Base-by-base conservation (phyloP, 176 grass and related monocot species). In the Pharus latifolius region DNA sequence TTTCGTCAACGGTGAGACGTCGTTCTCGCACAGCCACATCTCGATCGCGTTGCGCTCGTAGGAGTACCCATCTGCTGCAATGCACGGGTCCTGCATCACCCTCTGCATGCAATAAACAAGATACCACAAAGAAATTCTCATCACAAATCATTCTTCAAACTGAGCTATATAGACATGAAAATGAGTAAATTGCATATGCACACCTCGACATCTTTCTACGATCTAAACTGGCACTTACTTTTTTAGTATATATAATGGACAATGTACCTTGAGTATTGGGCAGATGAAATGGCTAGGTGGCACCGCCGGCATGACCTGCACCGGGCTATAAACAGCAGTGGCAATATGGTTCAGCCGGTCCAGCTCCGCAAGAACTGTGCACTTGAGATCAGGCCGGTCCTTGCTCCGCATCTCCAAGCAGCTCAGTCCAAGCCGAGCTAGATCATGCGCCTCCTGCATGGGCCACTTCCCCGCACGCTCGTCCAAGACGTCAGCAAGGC, bases 41-140 rank as follows among this genome's bases (percentile, higher is more conserved):
- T n/a, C n/a, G n/a, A n/a, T 82, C 12, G 79, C 60, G 56, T 67
- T 75, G 11, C 61, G 35, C 4, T 82, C 79, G 44, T 82, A 82
- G 10, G 79, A 74, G 26, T 82, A 82, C 33, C 79, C 79, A 48
- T 82, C 79, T 9, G 79, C 74, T 19, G 79, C 79, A 17, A 82
- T 69, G 59, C 42, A 82, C 0, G 79, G 79, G 58, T 82, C 70
- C 13, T 49, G 33, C 79, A 82, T 82, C 49, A 74, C 60, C 25
- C 67, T 60, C 79, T 82, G 3, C n/a, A n/a, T n/a, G n/a, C n/a
- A n/a, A n/a, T n/a, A n/a, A n/a, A n/a, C n/a, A n/a, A 23, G 37
- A 63, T 14, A 26, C 62, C 4, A 13, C 2, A 28, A 64, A 22
- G 15, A 2, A 59, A 31, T 34, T 2, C 2, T 18, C 8, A 38